Percentiles rank a stretch among this genome's conserved stretches.
Evolutionary conservation across 331 rosid species (phyloP).

Genomic region (Erythrophleum ivorense): DNA sequence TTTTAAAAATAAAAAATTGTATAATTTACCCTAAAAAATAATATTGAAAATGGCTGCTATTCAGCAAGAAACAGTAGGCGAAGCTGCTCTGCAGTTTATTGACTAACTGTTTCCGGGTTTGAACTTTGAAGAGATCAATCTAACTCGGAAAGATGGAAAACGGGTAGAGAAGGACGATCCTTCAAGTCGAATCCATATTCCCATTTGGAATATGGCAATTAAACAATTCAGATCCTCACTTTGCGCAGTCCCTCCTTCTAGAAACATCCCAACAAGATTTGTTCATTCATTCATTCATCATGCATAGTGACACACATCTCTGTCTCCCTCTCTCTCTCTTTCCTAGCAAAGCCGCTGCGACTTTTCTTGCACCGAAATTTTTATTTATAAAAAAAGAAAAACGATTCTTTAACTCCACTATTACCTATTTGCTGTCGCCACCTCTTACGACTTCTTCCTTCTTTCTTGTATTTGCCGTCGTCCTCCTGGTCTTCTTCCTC

Average conservation of each 20-base stretch:
- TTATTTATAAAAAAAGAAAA: too few relatives aligned
- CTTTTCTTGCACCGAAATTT: neutral
- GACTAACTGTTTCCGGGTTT: neutral
- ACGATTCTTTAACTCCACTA: neutral
- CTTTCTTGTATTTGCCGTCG: constrained; percentile 47
- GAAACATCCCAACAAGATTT: neutral
- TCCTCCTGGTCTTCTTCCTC: constrained; percentile 61
- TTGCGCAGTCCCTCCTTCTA: constrained; percentile 5
- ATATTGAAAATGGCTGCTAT: neutral
- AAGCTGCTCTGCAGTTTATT: neutral
- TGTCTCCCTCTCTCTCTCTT: neutral
- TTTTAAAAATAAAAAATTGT: neutral
- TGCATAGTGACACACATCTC: neutral
- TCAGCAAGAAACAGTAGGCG: neutral
- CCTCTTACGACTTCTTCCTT: constrained; percentile 58
- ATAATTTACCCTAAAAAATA: neutral
- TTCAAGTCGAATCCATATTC: neutral
- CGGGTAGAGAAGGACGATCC: too few relatives aligned
- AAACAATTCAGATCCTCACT: neutral
- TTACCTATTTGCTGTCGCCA: constrained; percentile 46
- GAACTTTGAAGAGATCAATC: neutral
- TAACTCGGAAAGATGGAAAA: neutral
- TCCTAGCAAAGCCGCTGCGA: neutral
- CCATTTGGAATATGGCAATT: neutral
- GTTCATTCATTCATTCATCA: neutral